Conservation (phyloP, 2,329 filamentous ascomycete genomes). For the Hymenoscyphus linearis region DNA sequence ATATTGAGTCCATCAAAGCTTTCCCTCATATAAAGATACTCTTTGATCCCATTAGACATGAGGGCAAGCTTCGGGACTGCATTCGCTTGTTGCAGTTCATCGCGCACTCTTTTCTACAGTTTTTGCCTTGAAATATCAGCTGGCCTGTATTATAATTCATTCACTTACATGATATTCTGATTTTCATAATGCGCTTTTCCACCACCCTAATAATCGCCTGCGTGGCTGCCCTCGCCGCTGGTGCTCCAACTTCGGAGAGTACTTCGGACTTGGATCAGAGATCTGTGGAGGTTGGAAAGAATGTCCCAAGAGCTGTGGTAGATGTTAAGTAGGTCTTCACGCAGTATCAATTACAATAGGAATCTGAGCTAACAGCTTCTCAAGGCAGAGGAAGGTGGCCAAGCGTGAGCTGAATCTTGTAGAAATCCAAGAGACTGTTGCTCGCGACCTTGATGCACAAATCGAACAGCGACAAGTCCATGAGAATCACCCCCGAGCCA, state of each 20-base stretch:
- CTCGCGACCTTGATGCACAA: background rate
- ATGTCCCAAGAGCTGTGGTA: background rate
- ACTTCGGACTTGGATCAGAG: background rate
- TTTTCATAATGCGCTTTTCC: conserved; percentile 17
- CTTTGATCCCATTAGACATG: background rate
- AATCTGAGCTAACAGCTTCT: background rate
- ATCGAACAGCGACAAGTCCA: background rate
- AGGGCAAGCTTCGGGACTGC: background rate
- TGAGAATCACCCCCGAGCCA: too few relatives aligned
- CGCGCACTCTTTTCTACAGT: background rate
- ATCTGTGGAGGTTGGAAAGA: conserved; percentile 6
- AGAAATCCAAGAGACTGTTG: background rate
- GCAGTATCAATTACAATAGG: background rate
- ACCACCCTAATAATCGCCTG: conserved; percentile 11
- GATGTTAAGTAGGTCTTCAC: background rate
- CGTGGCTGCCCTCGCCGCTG: conserved; percentile 9
- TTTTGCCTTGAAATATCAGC: background rate
- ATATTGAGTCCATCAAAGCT: too few relatives aligned
- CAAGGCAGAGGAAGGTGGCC: background rate
- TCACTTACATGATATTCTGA: background rate
- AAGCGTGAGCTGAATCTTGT: background rate
- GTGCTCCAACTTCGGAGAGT: conserved; percentile 1
- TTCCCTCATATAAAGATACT: background rate
- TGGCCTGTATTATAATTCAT: background rate
- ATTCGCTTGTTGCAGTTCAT: background rate